These are phyloP conservation scores for Suillus tomentosus DNA, from an alignment of 768 basidiomycete species.

Conservation along the genomic window DNA sequence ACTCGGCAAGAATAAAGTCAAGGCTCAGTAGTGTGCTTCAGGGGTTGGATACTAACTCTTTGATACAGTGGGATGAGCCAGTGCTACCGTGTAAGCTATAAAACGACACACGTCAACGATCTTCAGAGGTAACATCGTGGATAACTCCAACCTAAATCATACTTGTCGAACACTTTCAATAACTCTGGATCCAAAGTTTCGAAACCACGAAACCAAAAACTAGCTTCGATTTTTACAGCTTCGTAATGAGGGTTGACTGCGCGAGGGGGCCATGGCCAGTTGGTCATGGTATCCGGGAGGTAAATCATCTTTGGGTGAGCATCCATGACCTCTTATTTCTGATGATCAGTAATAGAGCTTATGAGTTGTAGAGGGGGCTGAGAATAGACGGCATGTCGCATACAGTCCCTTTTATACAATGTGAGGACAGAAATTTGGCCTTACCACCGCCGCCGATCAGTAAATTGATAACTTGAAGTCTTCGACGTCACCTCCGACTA, in stretches of 20 bases:
- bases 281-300: slow-evolving; percentile 41
- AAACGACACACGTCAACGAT: background rate
- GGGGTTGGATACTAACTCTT: background rate
- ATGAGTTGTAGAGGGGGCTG: too few species aligned
- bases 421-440: too few species aligned
- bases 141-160: slow-evolving; percentile 37
- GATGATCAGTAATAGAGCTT: too few species aligned
- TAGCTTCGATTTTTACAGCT: slow-evolving; percentile 36
- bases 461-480: too few species aligned
- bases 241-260: slow-evolving; percentile 40
- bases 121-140: background rate
- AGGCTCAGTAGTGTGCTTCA: background rate
- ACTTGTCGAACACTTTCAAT: slow-evolving; percentile 41
- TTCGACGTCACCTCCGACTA: too few species aligned
- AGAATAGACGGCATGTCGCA: too few species aligned
- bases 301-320: slow-evolving; percentile 9
- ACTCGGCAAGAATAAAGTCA: slow-evolving; percentile 12
- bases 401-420: too few species aligned
- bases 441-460: too few species aligned
- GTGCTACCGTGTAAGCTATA: slow-evolving; percentile 10
- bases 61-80: slow-evolving; percentile 10
- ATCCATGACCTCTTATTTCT: too few species aligned
- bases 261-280: slow-evolving; percentile 49
- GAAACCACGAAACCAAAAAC: slow-evolving; percentile 41
- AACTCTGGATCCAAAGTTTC: slow-evolving; percentile 35